Evolutionary conservation across 2,329 filamentous ascomycete species (phyloP).

Genomic region (Sodiomyces alkalinus): DNA sequence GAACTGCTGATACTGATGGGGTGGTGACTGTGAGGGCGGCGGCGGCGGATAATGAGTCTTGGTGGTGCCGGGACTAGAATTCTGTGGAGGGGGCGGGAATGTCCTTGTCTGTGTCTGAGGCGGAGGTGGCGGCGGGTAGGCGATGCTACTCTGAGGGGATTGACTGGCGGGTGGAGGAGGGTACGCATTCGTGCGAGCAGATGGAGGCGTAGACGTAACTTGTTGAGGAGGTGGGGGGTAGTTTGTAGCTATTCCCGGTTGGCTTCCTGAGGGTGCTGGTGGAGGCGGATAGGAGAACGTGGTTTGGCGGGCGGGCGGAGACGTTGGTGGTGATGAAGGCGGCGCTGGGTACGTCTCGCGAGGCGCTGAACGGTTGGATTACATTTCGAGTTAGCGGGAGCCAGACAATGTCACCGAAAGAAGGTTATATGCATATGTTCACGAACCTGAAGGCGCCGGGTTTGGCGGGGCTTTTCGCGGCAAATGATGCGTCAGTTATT

Average conservation of each 20-base stretch:
- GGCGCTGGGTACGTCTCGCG: slow-evolving; percentile 28
- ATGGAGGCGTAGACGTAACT: slow-evolving; percentile 16
- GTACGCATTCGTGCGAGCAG: slow-evolving; percentile 13
- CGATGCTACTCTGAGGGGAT: no score
- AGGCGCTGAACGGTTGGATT: slow-evolving; percentile 1
- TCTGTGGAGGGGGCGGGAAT: slow-evolving; percentile 7
- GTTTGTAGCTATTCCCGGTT: slow-evolving; percentile 1
- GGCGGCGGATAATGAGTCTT: slow-evolving; percentile 16
- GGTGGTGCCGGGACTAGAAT: slow-evolving; percentile 6
- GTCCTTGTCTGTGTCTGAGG: background rate
- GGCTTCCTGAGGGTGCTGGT: slow-evolving; percentile 16
- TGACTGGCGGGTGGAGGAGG: slow-evolving; percentile 13
- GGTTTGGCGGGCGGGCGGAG: slow-evolving; percentile 28
- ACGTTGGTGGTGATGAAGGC: slow-evolving; percentile 30
- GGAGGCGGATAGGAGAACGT: slow-evolving; percentile 30
- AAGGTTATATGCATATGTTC: background rate
- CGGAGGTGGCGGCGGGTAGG: background rate
- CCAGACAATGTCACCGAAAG: no score
- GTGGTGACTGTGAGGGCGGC: slow-evolving; percentile 10
- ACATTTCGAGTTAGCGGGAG: no score
- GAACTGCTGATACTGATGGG: slow-evolving; percentile 13
- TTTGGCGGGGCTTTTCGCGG: slow-evolving; percentile 1
- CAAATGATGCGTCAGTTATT: no score
- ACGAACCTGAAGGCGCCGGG: background rate
- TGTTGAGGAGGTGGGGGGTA: slow-evolving; percentile 17